Evolutionary conservation across 2,329 filamentous ascomycete genomes (phyloP), one percentile per base, ranked within the genome.

Genomic region (Xylariaceae sp.): DNA sequence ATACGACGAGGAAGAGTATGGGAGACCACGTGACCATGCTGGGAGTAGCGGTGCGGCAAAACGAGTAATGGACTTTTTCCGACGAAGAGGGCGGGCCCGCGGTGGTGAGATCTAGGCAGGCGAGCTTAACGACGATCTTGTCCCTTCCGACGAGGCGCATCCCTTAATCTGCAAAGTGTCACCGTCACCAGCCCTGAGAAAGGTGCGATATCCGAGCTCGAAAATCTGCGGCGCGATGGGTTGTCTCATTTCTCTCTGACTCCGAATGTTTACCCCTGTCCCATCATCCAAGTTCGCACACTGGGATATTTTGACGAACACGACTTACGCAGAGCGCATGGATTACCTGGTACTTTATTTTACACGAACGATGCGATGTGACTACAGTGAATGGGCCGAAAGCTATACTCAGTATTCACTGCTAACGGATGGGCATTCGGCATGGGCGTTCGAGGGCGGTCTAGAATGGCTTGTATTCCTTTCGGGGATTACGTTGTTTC

Each of bases 11-110:
- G 87, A 90, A 60, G 81, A 83, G 45, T 80, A 79, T 56, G 77
- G 74, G 42, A 78, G 75, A 58, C 69, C 70, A 34, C 77, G 78
- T 48, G 82, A 86, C 47, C 86, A 91, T 64, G 86, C 86, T 31
- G 93, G 93, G 42, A 95, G 89, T 69, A 93, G 86, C 58, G 90
- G 90, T 51, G 89, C 91, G 3, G 91, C 92, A 13, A 87, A 92
- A 69, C 86, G 90, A 67, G 94, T 99, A 38, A 97, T 99, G 92
- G 93, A 99, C 73, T 96, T 97, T 72, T 99, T 99, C 77, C 82
- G 94, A 63, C 82, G 92, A 69, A 83, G 92, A 68, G 90, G 89
- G 50, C 90, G 87, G 73, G 89, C 86, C 61, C 79, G 88, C 65
- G 82, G 79, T 50, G 79, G 79, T 36, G 80, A 84, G 55, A 72